A percentile compares a stretch with the other conserved stretches of the same genome.
Conservation (phyloP, 2,329 filamentous ascomycete species). For the Beauveria sp. region DNA sequence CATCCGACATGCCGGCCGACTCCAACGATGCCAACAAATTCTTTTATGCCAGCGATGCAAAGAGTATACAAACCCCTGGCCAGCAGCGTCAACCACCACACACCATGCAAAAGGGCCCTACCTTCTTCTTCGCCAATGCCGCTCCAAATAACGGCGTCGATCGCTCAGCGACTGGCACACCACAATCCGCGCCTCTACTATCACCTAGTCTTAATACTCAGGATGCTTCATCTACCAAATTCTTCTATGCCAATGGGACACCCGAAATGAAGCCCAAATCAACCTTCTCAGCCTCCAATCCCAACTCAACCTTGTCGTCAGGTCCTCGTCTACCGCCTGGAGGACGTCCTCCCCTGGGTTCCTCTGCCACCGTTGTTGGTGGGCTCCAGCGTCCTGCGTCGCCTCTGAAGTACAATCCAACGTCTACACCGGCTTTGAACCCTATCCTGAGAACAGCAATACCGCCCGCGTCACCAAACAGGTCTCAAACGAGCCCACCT, state of each 20-base stretch:
- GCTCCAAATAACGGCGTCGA: slow-evolving; percentile 25
- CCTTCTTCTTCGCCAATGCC: slow-evolving; percentile 51
- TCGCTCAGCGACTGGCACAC: slow-evolving; percentile 23
- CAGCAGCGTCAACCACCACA: slow-evolving; percentile 31
- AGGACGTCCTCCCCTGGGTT: slow-evolving; percentile 30
- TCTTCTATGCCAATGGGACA: slow-evolving; percentile 67
- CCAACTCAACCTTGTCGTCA: slow-evolving; percentile 39
- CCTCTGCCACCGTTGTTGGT: slow-evolving; percentile 18
- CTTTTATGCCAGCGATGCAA: slow-evolving; percentile 83
- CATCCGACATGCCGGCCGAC: slow-evolving; percentile 21
- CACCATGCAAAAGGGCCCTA: slow-evolving; percentile 38
- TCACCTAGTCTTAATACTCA: slow-evolving; percentile 27
- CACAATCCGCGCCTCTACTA: slow-evolving; percentile 17
- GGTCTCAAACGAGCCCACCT: slow-evolving; percentile 27
- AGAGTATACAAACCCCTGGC: slow-evolving; percentile 29
- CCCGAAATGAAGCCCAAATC: slow-evolving; percentile 38
- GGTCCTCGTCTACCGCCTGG: slow-evolving; percentile 33
- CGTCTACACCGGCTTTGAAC: slow-evolving; percentile 16
- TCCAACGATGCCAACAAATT: slow-evolving; percentile 58
- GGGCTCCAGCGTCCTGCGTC: slow-evolving; percentile 39
- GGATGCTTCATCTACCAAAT: slow-evolving; percentile 49
- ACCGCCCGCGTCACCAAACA: slow-evolving; percentile 19
- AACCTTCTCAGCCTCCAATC: slow-evolving; percentile 28
- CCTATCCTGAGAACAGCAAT: slow-evolving; percentile 16
- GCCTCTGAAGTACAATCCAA: slow-evolving; percentile 36